Conservation (phyloP, 2,329 filamentous ascomycete species). For the Fusarium sp. region DNA sequence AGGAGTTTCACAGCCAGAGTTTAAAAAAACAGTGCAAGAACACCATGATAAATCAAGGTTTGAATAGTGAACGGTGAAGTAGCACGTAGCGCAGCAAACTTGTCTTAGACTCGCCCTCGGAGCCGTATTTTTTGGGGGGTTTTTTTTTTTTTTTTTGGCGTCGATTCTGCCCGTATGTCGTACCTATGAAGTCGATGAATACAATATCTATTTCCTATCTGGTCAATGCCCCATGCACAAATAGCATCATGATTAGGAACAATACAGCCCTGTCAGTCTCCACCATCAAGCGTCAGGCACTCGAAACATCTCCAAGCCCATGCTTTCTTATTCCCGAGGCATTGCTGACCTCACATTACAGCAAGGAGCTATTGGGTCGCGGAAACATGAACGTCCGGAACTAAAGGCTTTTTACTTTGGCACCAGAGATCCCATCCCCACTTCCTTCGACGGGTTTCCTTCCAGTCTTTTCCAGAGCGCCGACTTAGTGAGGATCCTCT, state of each 20-base stretch:
- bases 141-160: slow-evolving; percentile 13
- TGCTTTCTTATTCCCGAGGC: slow-evolving; percentile 37
- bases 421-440: slow-evolving; percentile 24
- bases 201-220: slow-evolving; percentile 13
- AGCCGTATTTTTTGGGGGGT: slow-evolving; percentile 15
- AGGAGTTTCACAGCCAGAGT: slow-evolving; percentile 1
- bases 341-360: slow-evolving; percentile 13
- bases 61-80: slow-evolving; percentile 12
- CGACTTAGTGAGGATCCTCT: slow-evolving; percentile 29
- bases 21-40: background rate
- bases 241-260: slow-evolving; percentile 14
- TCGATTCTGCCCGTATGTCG: slow-evolving; percentile 5
- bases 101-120: slow-evolving; percentile 6
- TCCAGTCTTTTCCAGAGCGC: slow-evolving; percentile 37
- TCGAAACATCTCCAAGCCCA: slow-evolving; percentile 28
- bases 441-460: slow-evolving; percentile 36
- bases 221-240: slow-evolving; percentile 20
- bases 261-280: slow-evolving; percentile 8
- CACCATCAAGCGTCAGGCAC: slow-evolving; percentile 14
- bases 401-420: slow-evolving; percentile 22
- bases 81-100: slow-evolving; percentile 6
- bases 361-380: slow-evolving; percentile 3
- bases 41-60: slow-evolving; percentile 8
- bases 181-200: slow-evolving; percentile 9
- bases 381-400: slow-evolving; percentile 15